These are phyloP conservation scores for Hydnomerulius pinastri DNA, from an alignment of 768 basidiomycete genomes.

Conservation along the genomic window DNA sequence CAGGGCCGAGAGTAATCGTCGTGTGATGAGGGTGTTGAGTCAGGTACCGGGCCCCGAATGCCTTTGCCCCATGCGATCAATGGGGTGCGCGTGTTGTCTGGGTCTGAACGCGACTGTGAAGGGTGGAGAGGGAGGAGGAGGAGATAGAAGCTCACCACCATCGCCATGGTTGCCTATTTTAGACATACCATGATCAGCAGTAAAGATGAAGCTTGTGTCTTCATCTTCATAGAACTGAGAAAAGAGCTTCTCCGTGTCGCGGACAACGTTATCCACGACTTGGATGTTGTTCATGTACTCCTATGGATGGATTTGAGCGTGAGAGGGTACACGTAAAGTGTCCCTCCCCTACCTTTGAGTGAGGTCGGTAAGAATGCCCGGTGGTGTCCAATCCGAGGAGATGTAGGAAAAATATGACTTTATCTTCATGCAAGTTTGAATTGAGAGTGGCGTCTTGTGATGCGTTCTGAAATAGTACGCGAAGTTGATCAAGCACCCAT, in stretches of 20 bases:
- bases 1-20: slow-evolving; percentile 71
- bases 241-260: slow-evolving; percentile 62
- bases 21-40: slow-evolving; percentile 57
- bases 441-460: slow-evolving; percentile 52
- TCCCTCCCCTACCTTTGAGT: slow-evolving; percentile 58
- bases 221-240: slow-evolving; percentile 64
- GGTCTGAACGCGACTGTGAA: slow-evolving; percentile 51
- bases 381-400: slow-evolving; percentile 85
- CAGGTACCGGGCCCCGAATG: slow-evolving; percentile 66
- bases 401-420: slow-evolving; percentile 81
- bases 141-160: slow-evolving; percentile 56
- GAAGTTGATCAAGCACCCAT: slow-evolving; percentile 79
- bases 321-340: not conserved
- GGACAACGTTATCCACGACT: slow-evolving; percentile 75
- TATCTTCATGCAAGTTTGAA: slow-evolving; percentile 52
- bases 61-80: slow-evolving; percentile 83
- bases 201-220: slow-evolving; percentile 77
- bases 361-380: slow-evolving; percentile 83
- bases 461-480: slow-evolving; percentile 61
- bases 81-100: slow-evolving; percentile 86
- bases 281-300: slow-evolving; percentile 88
- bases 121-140: not conserved
- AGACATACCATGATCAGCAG: slow-evolving; percentile 91
- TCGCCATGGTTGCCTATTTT: slow-evolving; percentile 88
- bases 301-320: slow-evolving; percentile 32